A percentile compares a stretch with the other conserved stretches of the same genome.
Conservation (phyloP, 805 yeast genomes). For the Diddensiella caesifluorescens region DNA sequence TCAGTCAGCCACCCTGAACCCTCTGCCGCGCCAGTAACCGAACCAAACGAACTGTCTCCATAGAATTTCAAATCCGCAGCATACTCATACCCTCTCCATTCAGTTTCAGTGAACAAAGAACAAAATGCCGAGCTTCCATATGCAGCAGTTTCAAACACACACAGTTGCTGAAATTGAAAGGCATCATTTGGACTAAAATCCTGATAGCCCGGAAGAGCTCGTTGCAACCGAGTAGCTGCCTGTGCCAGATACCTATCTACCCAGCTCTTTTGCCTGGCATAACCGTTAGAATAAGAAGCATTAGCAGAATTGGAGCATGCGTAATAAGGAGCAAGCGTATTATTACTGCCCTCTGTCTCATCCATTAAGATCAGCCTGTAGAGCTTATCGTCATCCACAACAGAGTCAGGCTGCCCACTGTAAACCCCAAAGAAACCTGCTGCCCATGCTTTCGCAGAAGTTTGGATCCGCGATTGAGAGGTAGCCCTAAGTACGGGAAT, state of each 20-base stretch:
- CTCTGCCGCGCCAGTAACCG: conserved; percentile 48
- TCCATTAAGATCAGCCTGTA: conserved; percentile 32
- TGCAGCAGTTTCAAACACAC: conserved; percentile 72
- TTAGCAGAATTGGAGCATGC: conserved; percentile 35
- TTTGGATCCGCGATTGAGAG: conserved; percentile 35
- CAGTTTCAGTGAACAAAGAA: conserved; percentile 60
- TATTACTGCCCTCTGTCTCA: conserved; percentile 32
- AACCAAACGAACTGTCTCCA: conserved; percentile 61
- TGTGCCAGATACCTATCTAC: conserved; percentile 41
- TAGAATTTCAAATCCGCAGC: conserved; percentile 52
- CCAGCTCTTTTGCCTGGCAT: conserved; percentile 30
- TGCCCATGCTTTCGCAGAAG: conserved; percentile 40
- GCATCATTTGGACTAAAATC: conserved; percentile 51
- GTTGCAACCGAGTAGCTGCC: conserved; percentile 55
- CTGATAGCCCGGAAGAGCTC: conserved; percentile 39
- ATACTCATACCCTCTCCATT: conserved; percentile 59
- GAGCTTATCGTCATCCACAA: conserved; percentile 26
- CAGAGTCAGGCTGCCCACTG: conserved; percentile 30
- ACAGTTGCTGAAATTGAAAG: conserved; percentile 48
- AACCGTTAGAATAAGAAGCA: conserved; percentile 26
- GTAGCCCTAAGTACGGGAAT: conserved; percentile 36
- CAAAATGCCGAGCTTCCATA: conserved; percentile 65
- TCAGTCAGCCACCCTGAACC: conserved; percentile 55
- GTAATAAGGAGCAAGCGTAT: conserved; percentile 36
- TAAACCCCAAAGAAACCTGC: conserved; percentile 39